These are phyloP conservation scores for Simplicillium sp. DNA, from an alignment of 2,329 filamentous ascomycete species.

Conservation along the genomic window DNA sequence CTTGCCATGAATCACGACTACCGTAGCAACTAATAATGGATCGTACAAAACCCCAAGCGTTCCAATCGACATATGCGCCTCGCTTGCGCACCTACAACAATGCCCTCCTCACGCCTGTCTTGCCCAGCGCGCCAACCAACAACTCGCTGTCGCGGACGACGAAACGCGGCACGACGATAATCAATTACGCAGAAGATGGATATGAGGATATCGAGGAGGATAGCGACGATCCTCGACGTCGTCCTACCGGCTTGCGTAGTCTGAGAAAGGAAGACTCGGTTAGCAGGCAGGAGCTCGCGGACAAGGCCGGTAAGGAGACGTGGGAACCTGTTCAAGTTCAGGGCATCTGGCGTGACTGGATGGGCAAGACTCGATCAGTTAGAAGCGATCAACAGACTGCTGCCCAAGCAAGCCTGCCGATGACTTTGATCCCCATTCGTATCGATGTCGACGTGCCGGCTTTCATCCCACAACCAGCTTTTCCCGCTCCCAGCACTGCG, in stretches of 20 bases:
- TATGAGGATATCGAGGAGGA: slow-evolving; percentile 72
- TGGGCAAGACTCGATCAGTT: slow-evolving; percentile 59
- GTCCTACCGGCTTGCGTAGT: slow-evolving; percentile 76
- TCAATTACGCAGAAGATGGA: slow-evolving; percentile 96
- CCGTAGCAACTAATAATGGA: slow-evolving; percentile 31
- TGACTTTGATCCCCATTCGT: slow-evolving; percentile 88
- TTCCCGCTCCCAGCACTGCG: slow-evolving; percentile 53
- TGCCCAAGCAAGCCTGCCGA: slow-evolving; percentile 65
- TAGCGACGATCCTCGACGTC: slow-evolving; percentile 65
- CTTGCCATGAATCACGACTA: slow-evolving; percentile 16
- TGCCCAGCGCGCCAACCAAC: slow-evolving; percentile 56
- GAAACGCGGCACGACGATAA: slow-evolving; percentile 90
- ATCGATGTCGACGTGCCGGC: slow-evolving; percentile 89
- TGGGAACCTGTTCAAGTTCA: slow-evolving; percentile 71
- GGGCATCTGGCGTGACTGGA: slow-evolving; percentile 93
- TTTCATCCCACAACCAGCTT: slow-evolving; percentile 57
- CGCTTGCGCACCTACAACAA: slow-evolving; percentile 86
- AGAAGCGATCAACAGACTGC: slow-evolving; percentile 51
- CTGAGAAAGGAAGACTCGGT: slow-evolving; percentile 65
- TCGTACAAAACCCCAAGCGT: slow-evolving; percentile 62
- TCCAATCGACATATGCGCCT: slow-evolving; percentile 85
- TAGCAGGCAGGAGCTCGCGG: slow-evolving; percentile 52
- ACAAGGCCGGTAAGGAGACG: slow-evolving; percentile 79
- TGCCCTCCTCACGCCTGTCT: slow-evolving; percentile 76
- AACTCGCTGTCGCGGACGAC: slow-evolving; percentile 73